Evolutionary conservation across 1,139 yeast genomes (phyloP), one percentile per base, ranked within the genome.

Genomic region (Hyphopichia wangnamkhiaoensis): DNA sequence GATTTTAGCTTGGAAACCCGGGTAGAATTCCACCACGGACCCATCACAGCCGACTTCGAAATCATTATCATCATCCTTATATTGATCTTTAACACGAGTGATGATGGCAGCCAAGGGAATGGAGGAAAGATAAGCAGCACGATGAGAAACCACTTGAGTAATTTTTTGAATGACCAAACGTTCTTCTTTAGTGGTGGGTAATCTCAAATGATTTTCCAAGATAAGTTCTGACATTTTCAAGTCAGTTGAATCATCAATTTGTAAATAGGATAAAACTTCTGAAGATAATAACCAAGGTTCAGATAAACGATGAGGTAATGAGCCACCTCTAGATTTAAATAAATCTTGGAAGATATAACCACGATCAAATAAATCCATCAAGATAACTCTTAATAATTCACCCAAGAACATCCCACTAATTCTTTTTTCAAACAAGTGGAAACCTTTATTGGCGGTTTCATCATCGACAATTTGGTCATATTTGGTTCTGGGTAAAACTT

Each of bases 11-110:
- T 84, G 81, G 65, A 85, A 91, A 23, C 90, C 90, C 16, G 98
- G 98, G 59, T 90, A 93, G 56, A 79, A 84, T 63, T 91, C 96
- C 38, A 90, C 85, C 42, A 91, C 94, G 5, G 96, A 83, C 20
- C 98, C 98, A 60, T 91, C 98, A 44, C 91, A 90, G 38, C 97
- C 98, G 52, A 91, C 78, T 61, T 91, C 97, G 42, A 90, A 87
- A 51, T 80, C 86, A 44, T 74, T 79, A 46, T 78, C 79, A 47
- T 76, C 80, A 42, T 79, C 74, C 31, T 74, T 72, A 45, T 67
- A 69, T 41, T 67, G 73, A 15, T 58, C 68, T 35, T 68, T 63
- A 8, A 71, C 72, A 34, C 72, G 60, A 15, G 45, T 49, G 4
- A 69, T 59, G 39, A 91, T 76, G 3, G 95, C 96, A 18, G 96